These are phyloP conservation scores for Dryas octopetala DNA, from an alignment of 306 rosid species.

Conservation along the genomic window DNA sequence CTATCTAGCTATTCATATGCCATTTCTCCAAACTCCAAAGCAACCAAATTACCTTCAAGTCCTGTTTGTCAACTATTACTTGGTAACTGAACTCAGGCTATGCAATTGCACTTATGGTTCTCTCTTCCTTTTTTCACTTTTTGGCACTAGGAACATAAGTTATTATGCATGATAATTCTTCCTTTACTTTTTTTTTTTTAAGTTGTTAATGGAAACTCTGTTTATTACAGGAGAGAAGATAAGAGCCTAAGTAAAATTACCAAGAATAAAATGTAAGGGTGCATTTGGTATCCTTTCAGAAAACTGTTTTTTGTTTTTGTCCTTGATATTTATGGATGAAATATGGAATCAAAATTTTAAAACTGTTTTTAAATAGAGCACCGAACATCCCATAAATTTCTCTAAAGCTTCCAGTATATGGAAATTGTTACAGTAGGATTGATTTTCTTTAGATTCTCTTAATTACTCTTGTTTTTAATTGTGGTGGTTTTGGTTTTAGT, in stretches of 20 bases:
- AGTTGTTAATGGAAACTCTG: neutral
- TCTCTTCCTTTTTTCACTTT: neutral
- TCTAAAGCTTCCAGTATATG: neutral
- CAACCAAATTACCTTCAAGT: too few species aligned
- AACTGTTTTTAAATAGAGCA: too few species aligned
- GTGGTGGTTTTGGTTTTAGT: conserved; percentile 60
- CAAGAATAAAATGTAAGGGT: neutral
- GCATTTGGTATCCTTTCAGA: too few species aligned
- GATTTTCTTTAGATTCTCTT: conserved; percentile 10
- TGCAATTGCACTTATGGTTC: neutral
- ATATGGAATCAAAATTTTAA: too few species aligned
- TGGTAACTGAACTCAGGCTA: neutral
- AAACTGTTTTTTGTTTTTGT: too few species aligned
- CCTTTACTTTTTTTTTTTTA: neutral
- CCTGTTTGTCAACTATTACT: neutral
- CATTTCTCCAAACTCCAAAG: too few species aligned
- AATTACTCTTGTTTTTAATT: conserved; percentile 23
- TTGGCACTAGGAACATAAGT: neutral
- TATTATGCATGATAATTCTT: neutral
- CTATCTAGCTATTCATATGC: neutral
- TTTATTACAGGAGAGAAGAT: neutral
- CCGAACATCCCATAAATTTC: too few species aligned
- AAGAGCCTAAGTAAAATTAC: neutral
- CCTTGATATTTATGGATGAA: too few species aligned
- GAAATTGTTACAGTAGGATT: conserved; percentile 15